Evolutionary conservation across 2,329 filamentous ascomycete species (phyloP).

Genomic region (Blumeria graminis): DNA sequence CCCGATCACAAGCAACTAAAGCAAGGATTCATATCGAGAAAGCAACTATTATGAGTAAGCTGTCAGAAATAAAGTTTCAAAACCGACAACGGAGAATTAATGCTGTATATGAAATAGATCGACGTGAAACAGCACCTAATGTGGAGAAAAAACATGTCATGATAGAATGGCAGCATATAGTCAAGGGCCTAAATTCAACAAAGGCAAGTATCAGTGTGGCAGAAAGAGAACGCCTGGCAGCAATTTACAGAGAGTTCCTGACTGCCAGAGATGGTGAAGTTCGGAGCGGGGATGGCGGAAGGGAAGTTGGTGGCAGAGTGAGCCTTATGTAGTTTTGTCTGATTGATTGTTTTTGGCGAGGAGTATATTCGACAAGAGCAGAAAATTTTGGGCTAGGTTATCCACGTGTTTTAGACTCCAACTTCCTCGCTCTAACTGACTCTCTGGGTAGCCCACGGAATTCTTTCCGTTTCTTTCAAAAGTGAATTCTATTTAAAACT

Average conservation of each 20-base stretch:
- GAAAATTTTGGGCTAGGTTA: not conserved
- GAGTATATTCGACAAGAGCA: not conserved
- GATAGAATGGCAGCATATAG: slow-evolving; percentile 64
- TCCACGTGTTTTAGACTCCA: not conserved
- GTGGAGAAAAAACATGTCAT: slow-evolving; percentile 31
- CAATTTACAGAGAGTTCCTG: slow-evolving; percentile 83
- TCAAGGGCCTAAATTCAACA: slow-evolving; percentile 52
- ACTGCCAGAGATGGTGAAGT: slow-evolving; percentile 84
- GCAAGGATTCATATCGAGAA: slow-evolving; percentile 44
- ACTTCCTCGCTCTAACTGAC: not conserved
- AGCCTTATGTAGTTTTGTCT: slow-evolving; percentile 45
- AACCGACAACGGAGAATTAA: slow-evolving; percentile 2
- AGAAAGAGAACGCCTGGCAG: slow-evolving; percentile 48
- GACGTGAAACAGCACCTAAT: slow-evolving; percentile 6
- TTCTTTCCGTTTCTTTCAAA: not conserved
- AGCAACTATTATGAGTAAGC: slow-evolving; percentile 55
- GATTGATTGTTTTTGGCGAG: not conserved
- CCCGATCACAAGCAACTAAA: slow-evolving; percentile 23
- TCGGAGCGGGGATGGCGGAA: slow-evolving; percentile 75
- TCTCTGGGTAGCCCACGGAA: not conserved
- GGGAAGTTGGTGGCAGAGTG: slow-evolving; percentile 74
- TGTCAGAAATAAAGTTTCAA: slow-evolving; percentile 47
- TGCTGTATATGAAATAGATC: slow-evolving; percentile 6
- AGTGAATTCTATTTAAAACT: not conserved
- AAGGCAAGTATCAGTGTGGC: slow-evolving; percentile 60